These are phyloP conservation scores for Aspergillus biplanus DNA, from an alignment of 495 filamentous ascomycete genomes.

Conservation along the genomic window DNA sequence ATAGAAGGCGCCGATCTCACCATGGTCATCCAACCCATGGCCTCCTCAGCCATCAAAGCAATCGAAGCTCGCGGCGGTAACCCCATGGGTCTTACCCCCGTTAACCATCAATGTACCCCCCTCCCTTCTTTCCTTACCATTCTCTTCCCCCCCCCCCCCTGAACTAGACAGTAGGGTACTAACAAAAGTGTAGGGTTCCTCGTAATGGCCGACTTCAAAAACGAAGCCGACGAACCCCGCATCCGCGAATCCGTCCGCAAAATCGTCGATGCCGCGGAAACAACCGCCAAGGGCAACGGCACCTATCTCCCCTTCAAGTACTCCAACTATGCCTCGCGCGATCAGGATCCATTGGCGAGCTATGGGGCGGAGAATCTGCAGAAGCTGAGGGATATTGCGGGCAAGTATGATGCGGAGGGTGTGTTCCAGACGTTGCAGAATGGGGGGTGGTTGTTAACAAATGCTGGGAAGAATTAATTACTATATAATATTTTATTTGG, in stretches of 20 bases:
- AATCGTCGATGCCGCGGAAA: constrained; percentile 18
- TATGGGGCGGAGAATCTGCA: constrained; percentile 44
- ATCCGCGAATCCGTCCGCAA: constrained; percentile 7
- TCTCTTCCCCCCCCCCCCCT: not conserved
- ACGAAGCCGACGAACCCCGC: constrained; percentile 2
- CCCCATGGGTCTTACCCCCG: constrained; percentile 9
- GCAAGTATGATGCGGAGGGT: constrained; percentile 47
- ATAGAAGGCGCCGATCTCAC: constrained; percentile 17
- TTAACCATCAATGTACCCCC: constrained; percentile 19
- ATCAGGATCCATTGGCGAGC: constrained; percentile 44
- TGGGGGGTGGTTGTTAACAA: constrained; percentile 16
- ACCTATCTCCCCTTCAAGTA: constrained; percentile 18
- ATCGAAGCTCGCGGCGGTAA: constrained; percentile 3
- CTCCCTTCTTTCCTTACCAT: not conserved
- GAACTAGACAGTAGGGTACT: not conserved
- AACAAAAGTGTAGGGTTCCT: constrained; percentile 11
- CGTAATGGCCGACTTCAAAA: constrained; percentile 15
- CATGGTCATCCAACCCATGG: constrained; percentile 23
- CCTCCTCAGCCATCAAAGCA: constrained; percentile 14
- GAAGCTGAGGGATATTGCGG: constrained; percentile 33
- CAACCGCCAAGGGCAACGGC: constrained; percentile 17
- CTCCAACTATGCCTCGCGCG: constrained; percentile 33
- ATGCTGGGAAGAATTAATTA: not conserved
- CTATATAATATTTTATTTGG: too few relatives aligned
- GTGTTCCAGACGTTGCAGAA: constrained; percentile 46